Percentiles rank a stretch among this genome's conserved stretches.
phyloP scores from a whole-genome alignment of 345 rosid species.

The Aethionema arabicum region DNA sequence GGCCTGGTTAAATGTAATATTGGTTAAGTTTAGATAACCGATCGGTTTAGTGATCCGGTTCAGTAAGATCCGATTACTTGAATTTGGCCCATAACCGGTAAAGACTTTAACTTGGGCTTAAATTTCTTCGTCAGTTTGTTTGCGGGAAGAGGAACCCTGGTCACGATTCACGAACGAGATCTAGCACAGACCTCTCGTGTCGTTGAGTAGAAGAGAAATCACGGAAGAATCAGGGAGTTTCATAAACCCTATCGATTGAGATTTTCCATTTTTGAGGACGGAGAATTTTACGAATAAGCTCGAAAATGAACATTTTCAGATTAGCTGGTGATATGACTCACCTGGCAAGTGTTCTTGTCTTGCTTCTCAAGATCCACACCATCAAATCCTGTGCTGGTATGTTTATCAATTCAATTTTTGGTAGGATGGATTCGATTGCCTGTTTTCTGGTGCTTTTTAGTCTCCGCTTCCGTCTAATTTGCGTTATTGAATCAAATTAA shows the following conservation, averaged over 20 bases:
- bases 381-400: conserved; percentile 74
- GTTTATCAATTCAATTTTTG: not conserved
- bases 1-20: not conserved
- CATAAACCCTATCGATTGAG: not conserved
- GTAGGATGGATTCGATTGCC: not conserved
- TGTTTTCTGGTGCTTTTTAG: not conserved
- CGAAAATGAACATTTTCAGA: conserved; percentile 61
- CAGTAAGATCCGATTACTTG: not conserved
- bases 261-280: not conserved
- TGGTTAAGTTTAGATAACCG: not conserved
- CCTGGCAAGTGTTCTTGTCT: conserved; percentile 62
- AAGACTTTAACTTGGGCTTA: not conserved
- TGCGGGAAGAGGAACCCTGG: not conserved
- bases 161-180: conserved; percentile 5
- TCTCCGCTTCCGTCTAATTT: not conserved
- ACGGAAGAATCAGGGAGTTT: conserved; percentile 7
- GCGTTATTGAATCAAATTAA: not conserved
- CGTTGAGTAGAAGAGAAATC: conserved; percentile 2
- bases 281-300: not conserved
- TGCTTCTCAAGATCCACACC: conserved; percentile 77
- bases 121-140: not conserved
- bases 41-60: not conserved
- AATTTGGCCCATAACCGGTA: not conserved
- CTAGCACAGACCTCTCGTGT: conserved; percentile 1
- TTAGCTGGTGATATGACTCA: conserved; percentile 81